Conservation (phyloP, 2,329 filamentous ascomycete species). For the Ophioceras dolichostomum region DNA sequence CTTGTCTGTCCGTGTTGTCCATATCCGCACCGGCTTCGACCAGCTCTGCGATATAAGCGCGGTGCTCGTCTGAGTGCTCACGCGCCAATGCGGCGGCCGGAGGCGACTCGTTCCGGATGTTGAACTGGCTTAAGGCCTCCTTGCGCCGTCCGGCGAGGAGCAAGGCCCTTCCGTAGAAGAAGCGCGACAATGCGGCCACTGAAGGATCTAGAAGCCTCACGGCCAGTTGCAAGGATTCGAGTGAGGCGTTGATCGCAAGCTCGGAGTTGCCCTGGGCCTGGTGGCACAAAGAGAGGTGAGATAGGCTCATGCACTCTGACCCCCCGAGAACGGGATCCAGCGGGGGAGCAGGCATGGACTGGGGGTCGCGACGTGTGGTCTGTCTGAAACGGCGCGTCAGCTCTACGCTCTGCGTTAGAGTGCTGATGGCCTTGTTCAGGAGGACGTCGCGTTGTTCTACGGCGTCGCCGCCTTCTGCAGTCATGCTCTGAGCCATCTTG, state of each 20-base stretch:
- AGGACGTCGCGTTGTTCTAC: constrained; percentile 8
- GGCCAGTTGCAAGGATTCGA: constrained; percentile 5
- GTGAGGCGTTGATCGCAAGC: constrained; percentile 11
- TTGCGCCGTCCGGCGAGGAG: constrained; percentile 10
- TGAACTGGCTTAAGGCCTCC: constrained; percentile 17
- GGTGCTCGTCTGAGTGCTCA: constrained; percentile 23
- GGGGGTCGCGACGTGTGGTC: no score
- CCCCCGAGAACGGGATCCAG: constrained; percentile 5
- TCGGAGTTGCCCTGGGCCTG: constrained; percentile 10
- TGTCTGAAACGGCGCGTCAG: background rate
- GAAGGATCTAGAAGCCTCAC: constrained; percentile 11
- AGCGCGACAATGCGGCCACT: constrained; percentile 16
- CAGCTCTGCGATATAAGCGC: constrained; percentile 18
- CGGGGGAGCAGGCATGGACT: no score
- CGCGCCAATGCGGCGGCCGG: constrained; percentile 24
- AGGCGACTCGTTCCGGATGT: constrained; percentile 12
- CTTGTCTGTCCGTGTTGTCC: constrained; percentile 17
- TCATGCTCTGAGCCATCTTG: constrained; percentile 15
- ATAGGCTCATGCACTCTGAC: constrained; percentile 17
- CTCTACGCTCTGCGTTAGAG: background rate
- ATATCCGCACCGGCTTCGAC: constrained; percentile 19
- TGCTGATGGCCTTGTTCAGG: constrained; percentile 8
- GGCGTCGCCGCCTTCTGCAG: no score
- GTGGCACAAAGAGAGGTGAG: constrained; percentile 21
- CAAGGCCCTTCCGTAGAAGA: constrained; percentile 19